Evolutionary conservation across 805 yeast species (phyloP), one percentile per base, ranked within the genome.

Genomic region (Komagataella populi): DNA sequence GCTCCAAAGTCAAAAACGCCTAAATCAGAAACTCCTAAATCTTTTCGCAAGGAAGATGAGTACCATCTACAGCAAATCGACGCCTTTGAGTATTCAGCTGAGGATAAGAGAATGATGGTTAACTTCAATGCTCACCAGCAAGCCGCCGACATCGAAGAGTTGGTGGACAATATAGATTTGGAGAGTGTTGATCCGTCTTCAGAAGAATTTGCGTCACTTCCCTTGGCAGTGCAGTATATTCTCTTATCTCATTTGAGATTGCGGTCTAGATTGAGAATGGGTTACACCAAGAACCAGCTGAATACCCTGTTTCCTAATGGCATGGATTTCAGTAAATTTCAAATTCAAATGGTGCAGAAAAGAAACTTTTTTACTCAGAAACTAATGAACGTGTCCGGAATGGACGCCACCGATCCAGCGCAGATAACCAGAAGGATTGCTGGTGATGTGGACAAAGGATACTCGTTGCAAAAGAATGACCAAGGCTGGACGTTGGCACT

Each of bases 241-340:
- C 78, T 88, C 3, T 68, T 93, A 10, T 87, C 93, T 7, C 87
- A 87, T 53, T 74, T 95, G 14, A 66, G 99, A 52, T 68, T 89
- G 23, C 76, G 88, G 55, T 90, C 97, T 0, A 70, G 99, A 53
- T 74, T 93, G 62, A 80, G 99, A 68, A 83, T 93, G 96, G 99
- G 99, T 1, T 90, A 86, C 61, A 73, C 91, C 0, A 87, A 89
- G 52, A 89, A 86, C n/a, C 97, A 93, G 60, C 70, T 93, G 43
- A 86, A 87, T 56, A 69, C 77, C 4, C 68, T 88, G 51, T 93
- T 91, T 59, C 95, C 96, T 0, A 74, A 86, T 59, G 80, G 90
- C 50, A 74, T 87, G 78, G 96, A 89, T 54, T 93, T 93, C 60
- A 89, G 97, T 16, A 83, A 77, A 58, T 93, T 93, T 64, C 99